A percentile compares a stretch with the other conserved stretches of the same genome.
Evolutionary conservation across 176 grass and related monocot species (phyloP).

Genomic region (Zea mays): DNA sequence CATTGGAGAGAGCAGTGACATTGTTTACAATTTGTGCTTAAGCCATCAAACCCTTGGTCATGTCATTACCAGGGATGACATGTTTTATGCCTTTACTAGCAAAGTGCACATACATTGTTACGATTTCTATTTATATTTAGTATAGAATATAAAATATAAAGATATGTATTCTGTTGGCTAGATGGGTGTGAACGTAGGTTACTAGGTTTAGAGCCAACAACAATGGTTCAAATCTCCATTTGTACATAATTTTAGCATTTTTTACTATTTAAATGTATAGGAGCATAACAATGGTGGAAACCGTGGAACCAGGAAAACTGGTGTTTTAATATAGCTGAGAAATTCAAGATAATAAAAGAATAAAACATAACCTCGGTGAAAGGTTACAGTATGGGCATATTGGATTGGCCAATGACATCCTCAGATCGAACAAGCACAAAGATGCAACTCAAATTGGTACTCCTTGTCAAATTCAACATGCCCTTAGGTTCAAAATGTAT

Average conservation of each 20-base stretch:
- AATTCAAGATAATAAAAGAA: conserved; percentile 19
- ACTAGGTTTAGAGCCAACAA: too few relatives aligned
- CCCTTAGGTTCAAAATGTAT: conserved; percentile 9
- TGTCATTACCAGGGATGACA: neutral
- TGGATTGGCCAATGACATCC: conserved; percentile 2
- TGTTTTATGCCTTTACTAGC: conserved; percentile 6
- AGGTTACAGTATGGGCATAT: neutral
- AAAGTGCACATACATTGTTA: too few relatives aligned
- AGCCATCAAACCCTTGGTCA: neutral
- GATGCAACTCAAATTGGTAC: conserved; percentile 1
- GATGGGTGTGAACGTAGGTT: too few relatives aligned
- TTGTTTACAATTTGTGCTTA: neutral
- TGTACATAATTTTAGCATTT: too few relatives aligned
- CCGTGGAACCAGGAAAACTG: too few relatives aligned
- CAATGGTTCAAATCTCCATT: too few relatives aligned
- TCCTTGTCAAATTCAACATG: conserved; percentile 8
- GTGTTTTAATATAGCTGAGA: too few relatives aligned
- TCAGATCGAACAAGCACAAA: conserved; percentile 27
- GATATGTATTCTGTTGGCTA: too few relatives aligned
- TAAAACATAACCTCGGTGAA: neutral
- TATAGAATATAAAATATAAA: too few relatives aligned
- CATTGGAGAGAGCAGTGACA: neutral
- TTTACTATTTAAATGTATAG: too few relatives aligned
- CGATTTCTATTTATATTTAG: too few relatives aligned
- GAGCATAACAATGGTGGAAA: too few relatives aligned